Base-by-base conservation (phyloP, 352 stramenopile genomes). In the Saprolegnia parasitica region DNA sequence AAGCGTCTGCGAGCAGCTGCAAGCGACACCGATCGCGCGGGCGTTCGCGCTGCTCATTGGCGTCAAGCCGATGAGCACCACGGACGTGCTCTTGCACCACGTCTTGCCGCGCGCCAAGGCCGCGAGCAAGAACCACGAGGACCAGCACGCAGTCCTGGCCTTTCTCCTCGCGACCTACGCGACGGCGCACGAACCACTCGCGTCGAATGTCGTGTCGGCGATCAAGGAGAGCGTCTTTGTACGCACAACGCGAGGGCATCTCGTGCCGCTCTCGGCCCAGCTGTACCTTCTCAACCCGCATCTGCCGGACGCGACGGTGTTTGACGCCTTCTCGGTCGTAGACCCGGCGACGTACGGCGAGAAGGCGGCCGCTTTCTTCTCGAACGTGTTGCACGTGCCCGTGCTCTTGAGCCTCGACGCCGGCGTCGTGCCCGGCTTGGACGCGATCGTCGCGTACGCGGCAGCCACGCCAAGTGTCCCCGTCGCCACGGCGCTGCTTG, bases 31-130 rank as follows among this genome's bases (percentile, higher is more conserved):
- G 3, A 11, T 24, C 13, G n/a, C 76, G n/a, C 76, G 77, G 15
- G 56, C 70, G 8, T 93, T 93, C 23, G 21, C 91, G 68, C 64
- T 81, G 32, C 75, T 78, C 9, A 72, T 86, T 18, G 80, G 85
- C 4, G 56, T 93, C 39, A 85, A 86, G 65, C 76, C 81, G 23
- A 77, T 91, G 56, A 73, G 83, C 58, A 82, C 88, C 63, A 84
- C 90, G 37, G 80, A 93, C n/a, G 62, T 93, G 24, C 87, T 91
- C 32, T 67, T 65, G 0, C 84, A 87, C 52, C 76, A 91, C 52
- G 75, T 93, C 5, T 37, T 91, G 0, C 82, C 83, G 0, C 74
- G 78, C 56, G 77, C 90, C 62, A 37, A 71, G 10, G 32, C 40
- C 21, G 11, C 20, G 37, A 56, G 21, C 24, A 23, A 16, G 57